Evolutionary conservation across 208 protist species (phyloP).

Genomic region (Trypanosoma grayi): DNA sequence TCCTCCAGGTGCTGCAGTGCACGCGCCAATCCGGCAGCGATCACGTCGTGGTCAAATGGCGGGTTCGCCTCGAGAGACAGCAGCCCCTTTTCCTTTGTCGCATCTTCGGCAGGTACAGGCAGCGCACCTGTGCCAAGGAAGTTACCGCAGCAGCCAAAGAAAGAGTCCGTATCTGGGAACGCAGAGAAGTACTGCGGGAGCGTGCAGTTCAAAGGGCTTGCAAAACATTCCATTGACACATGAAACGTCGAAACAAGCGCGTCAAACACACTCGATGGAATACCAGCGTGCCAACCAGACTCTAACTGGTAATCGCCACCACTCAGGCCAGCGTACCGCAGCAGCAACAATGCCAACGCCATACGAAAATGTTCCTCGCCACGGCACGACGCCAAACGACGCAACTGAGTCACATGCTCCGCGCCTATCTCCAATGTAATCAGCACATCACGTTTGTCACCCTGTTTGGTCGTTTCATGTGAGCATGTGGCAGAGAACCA

Average conservation of each 20-base stretch:
- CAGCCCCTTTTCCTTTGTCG: background rate
- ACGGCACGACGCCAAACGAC: background rate
- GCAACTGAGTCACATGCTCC: slow-evolving; percentile 7
- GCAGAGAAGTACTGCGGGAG: slow-evolving; percentile 34
- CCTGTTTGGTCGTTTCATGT: background rate
- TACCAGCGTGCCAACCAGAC: slow-evolving; percentile 37
- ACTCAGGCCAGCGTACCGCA: slow-evolving; percentile 40
- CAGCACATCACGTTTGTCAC: background rate
- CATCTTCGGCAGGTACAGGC: too few species aligned
- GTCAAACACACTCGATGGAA: slow-evolving; percentile 32
- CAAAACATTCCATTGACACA: slow-evolving; percentile 37
- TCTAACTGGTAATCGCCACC: slow-evolving; percentile 27
- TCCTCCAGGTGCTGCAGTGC: slow-evolving; percentile 25
- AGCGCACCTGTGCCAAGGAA: slow-evolving; percentile 24
- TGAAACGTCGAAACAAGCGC: slow-evolving; percentile 16
- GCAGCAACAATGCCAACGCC: slow-evolving; percentile 26
- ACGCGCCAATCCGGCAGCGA: slow-evolving; percentile 33
- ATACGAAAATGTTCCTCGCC: slow-evolving; percentile 12
- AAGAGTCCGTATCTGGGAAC: slow-evolving; percentile 38
- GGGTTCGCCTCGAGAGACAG: slow-evolving; percentile 39
- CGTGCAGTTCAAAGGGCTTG: slow-evolving; percentile 43
- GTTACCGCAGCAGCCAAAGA: slow-evolving; percentile 43
- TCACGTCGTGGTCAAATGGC: slow-evolving; percentile 40
- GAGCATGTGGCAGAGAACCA: slow-evolving; percentile 1
- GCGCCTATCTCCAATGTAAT: slow-evolving; percentile 5